Conservation (phyloP, 352 stramenopile genomes). For the Phytophthora tubulina region DNA sequence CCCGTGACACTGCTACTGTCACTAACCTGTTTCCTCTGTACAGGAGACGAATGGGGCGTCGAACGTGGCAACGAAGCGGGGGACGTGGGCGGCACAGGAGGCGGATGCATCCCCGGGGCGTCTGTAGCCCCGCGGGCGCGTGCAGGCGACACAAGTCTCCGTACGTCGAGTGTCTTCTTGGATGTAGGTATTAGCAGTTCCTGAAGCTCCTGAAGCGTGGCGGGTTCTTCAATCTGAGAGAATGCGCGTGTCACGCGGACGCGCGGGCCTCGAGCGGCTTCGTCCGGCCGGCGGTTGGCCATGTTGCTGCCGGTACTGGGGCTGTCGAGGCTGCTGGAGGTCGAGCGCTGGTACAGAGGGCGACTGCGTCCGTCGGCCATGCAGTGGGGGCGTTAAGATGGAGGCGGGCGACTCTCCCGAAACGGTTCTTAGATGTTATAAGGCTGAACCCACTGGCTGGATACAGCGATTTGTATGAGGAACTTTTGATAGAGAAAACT, state of each 20-base stretch:
- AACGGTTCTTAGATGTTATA: slow-evolving; percentile 8
- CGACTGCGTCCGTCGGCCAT: slow-evolving; percentile 2
- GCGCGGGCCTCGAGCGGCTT: slow-evolving; percentile 9
- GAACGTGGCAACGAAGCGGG: slow-evolving; percentile 27
- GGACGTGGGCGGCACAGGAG: slow-evolving; percentile 32
- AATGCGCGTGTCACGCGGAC: slow-evolving; percentile 64
- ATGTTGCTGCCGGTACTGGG: slow-evolving; percentile 7
- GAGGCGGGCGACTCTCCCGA: slow-evolving; percentile 14
- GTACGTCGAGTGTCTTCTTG: slow-evolving; percentile 72
- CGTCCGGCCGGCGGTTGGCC: slow-evolving; percentile 10
- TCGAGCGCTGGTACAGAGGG: slow-evolving; percentile 1
- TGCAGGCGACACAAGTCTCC: slow-evolving; percentile 59
- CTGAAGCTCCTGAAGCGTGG: slow-evolving; percentile 46
- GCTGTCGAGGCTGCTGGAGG: slow-evolving; percentile 9
- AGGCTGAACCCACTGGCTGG: not conserved
- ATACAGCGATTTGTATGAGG: too few relatives aligned
- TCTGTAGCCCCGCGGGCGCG: slow-evolving; percentile 25
- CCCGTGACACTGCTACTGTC: slow-evolving; percentile 29
- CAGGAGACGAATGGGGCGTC: not conserved
- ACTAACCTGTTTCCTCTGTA: slow-evolving; percentile 19
- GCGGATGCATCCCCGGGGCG: slow-evolving; percentile 1
- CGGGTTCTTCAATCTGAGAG: slow-evolving; percentile 69
- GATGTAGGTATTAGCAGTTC: slow-evolving; percentile 27
- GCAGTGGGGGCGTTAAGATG: not conserved
- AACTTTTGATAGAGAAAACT: not conserved